These are phyloP conservation scores for Anthostomella pinea DNA, from an alignment of 2,329 filamentous ascomycete species.

Conservation along the genomic window DNA sequence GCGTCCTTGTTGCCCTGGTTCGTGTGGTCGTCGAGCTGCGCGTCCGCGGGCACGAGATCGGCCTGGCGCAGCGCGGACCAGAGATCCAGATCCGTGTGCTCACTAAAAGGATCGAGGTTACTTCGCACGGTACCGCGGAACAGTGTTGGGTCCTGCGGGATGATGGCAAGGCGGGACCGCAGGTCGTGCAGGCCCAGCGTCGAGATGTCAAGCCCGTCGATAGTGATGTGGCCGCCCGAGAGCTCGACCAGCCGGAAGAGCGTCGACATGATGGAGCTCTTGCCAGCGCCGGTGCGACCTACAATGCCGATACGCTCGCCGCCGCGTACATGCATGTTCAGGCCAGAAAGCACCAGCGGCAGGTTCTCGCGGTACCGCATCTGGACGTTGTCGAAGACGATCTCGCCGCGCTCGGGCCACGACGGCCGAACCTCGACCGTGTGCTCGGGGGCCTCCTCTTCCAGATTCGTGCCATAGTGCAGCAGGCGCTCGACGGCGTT, in stretches of 20 bases:
- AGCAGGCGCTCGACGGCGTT: slow-evolving; percentile 90
- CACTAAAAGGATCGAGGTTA: slow-evolving; percentile 77
- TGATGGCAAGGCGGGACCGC: slow-evolving; percentile 74
- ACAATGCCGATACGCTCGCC: slow-evolving; percentile 81
- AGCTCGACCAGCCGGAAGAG: slow-evolving; percentile 74
- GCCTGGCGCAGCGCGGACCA: slow-evolving; percentile 77
- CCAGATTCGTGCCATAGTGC: slow-evolving; percentile 83
- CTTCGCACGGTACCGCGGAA: slow-evolving; percentile 77
- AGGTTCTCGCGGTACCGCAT: slow-evolving; percentile 75
- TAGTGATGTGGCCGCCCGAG: slow-evolving; percentile 58
- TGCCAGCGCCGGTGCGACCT: slow-evolving; percentile 78
- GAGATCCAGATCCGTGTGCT: slow-evolving; percentile 73
- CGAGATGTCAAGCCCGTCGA: slow-evolving; percentile 67
- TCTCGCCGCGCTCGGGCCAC: slow-evolving; percentile 88
- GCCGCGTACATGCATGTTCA: slow-evolving; percentile 69
- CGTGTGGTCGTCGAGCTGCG: slow-evolving; percentile 39
- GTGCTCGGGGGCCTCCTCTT: slow-evolving; percentile 84
- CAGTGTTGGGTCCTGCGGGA: slow-evolving; percentile 80
- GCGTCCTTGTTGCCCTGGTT: slow-evolving; percentile 31
- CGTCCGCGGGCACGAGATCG: slow-evolving; percentile 61
- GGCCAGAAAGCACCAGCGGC: slow-evolving; percentile 68
- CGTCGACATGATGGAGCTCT: slow-evolving; percentile 79
- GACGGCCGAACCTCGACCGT: slow-evolving; percentile 66
- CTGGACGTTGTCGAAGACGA: slow-evolving; percentile 69
- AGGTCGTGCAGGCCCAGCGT: slow-evolving; percentile 73